Conservation (phyloP, 257 asterid genomes). For the Petunia axillaris region DNA sequence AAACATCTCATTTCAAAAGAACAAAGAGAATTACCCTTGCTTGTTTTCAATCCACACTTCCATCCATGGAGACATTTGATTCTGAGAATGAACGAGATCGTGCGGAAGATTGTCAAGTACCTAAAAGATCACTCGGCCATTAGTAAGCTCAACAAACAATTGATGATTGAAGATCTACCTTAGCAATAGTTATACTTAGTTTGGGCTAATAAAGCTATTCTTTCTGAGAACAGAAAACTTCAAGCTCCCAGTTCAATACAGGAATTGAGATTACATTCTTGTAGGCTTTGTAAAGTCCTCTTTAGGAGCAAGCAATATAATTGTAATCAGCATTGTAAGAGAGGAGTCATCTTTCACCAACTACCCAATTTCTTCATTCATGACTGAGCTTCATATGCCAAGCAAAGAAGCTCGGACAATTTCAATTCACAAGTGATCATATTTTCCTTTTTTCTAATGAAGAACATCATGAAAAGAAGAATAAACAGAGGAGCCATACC, state of each 20-base stretch:
- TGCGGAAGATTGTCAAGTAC: slow-evolving; percentile 99
- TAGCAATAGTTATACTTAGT: neutral
- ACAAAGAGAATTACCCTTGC: slow-evolving; percentile 28
- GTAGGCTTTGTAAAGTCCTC: neutral
- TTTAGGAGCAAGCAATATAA: neutral
- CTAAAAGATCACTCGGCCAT: slow-evolving; percentile 41
- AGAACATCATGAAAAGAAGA: neutral
- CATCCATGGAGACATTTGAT: slow-evolving; percentile 90
- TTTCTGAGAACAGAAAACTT: neutral
- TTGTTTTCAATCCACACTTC: slow-evolving; percentile 92
- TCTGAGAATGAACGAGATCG: slow-evolving; percentile 79
- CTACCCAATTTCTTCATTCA: neutral
- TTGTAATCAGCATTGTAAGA: slow-evolving; percentile 12
- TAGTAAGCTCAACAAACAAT: slow-evolving; percentile 12
- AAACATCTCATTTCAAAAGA: neutral
- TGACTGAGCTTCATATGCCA: slow-evolving; percentile 12
- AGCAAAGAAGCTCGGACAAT: neutral
- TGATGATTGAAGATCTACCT: neutral
- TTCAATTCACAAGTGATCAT: neutral
- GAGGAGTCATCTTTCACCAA: neutral
- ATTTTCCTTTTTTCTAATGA: neutral
- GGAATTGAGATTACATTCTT: neutral
- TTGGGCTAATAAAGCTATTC: neutral
- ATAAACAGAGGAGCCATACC: slow-evolving; percentile 48
- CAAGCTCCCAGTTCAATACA: neutral